Evolutionary conservation across 2,329 filamentous ascomycete genomes (phyloP), one percentile per base, ranked within the genome.

Genomic region (Aspergillus pseudotamarii): DNA sequence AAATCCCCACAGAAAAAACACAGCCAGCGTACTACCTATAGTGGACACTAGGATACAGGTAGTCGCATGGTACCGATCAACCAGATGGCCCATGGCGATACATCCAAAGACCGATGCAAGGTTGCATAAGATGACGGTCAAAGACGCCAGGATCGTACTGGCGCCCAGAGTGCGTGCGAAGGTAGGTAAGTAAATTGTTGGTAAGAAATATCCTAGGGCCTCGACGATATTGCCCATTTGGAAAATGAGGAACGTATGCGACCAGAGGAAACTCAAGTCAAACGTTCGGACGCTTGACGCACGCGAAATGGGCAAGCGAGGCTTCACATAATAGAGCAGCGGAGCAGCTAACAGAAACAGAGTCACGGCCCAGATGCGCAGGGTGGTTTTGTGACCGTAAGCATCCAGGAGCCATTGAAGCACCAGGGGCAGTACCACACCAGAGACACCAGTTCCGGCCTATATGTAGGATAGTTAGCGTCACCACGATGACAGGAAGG

Each of bases 1-100:
- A 28, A 84, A 71, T 0, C 83, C 83, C 83, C 83, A 86, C 54
- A 81, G 66, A 59, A 81, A 66, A 60, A 84, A 82, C 0, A 81
- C 75, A 0, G 79, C 79, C 4, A 81, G 38, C 1, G 74, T 77
- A 30, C 65, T 80, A 64, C 80, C 81, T 30, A 79, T 46, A 0
- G 79, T 79, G 2, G 80, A 81, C 32, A 81, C 65, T 2, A 81
- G 66, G 21, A 80, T 79, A 26, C 79, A 78, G 1, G 77, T 78
- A 74, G 70, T 71, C 4, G 69, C 73, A 30, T 80, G 73, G 30
- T 79, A 73, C 3, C 75, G 73, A 58, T 86, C 84, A 10, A 81
- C 75, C 36, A 81, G 69, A 2, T 72, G 68, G 8, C 75, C 79
- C 70, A 77, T 70, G 14, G 75, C 59, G 19, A 78, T 67, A 28